Conservation (phyloP, 352 stramenopile species). For the Globisporangium spiculum region DNA sequence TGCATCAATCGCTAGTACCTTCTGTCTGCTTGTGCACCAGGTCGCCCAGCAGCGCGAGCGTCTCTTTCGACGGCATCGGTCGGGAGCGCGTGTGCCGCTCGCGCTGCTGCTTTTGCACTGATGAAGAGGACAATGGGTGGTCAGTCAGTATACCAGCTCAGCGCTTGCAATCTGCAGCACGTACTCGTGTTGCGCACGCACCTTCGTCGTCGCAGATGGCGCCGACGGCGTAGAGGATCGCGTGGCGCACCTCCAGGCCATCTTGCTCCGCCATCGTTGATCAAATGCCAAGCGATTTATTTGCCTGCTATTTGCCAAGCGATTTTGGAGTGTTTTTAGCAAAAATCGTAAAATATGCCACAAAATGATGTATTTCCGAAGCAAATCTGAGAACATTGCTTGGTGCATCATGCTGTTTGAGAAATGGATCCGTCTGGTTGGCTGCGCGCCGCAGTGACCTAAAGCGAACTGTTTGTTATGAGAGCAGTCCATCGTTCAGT, state of each 20-base stretch:
- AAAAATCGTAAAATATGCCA: too few relatives aligned
- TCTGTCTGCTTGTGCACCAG: slow-evolving; percentile 63
- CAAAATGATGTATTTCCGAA: too few relatives aligned
- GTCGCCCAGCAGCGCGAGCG: slow-evolving; percentile 61
- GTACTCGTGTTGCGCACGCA: slow-evolving; percentile 8
- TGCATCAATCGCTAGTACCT: slow-evolving; percentile 22
- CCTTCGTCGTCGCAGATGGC: slow-evolving; percentile 67
- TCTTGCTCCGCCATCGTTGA: slow-evolving; percentile 6
- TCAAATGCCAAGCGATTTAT: too few relatives aligned
- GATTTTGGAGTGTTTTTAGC: too few relatives aligned
- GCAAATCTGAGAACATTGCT: too few relatives aligned
- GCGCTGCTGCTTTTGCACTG: slow-evolving; percentile 53
- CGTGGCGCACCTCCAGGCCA: slow-evolving; percentile 76
- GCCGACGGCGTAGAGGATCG: slow-evolving; percentile 64
- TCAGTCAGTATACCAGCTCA: background rate
- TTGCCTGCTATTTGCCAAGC: too few relatives aligned
- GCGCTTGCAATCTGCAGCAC: background rate
- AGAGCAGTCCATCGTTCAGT: too few relatives aligned
- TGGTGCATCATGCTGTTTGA: too few relatives aligned
- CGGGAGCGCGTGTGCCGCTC: slow-evolving; percentile 34
- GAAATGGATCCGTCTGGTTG: too few relatives aligned
- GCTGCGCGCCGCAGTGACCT: too few relatives aligned
- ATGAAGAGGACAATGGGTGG: background rate
- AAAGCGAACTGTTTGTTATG: too few relatives aligned
- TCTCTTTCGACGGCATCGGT: slow-evolving; percentile 58